Evolutionary conservation across 1,139 yeast genomes (phyloP).

Genomic region (Hansenula sp.): DNA sequence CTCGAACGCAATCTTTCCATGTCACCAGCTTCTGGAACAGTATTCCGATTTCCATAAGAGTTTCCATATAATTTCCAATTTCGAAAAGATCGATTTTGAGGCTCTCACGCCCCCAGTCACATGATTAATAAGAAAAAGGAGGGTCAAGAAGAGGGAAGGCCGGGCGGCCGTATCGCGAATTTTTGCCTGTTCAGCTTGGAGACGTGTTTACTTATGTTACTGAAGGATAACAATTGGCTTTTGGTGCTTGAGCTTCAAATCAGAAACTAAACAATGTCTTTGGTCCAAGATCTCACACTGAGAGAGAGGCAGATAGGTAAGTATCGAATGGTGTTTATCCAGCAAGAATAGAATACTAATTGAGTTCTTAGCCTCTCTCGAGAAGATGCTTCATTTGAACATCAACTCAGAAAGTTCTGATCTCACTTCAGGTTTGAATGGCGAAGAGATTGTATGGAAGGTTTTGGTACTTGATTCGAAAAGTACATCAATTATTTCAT

Average conservation of each 20-base stretch:
- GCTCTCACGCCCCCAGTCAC: no score
- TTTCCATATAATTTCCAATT: no score
- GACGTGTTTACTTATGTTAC: not conserved
- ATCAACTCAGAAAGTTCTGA: slow-evolving; percentile 49
- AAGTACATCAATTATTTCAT: slow-evolving; percentile 82
- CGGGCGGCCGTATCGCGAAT: no score
- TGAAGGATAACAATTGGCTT: no score
- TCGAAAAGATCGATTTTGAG: no score
- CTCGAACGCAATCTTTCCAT: no score
- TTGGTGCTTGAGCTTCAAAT: no score
- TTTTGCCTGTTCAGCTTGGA: no score
- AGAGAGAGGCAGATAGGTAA: slow-evolving; percentile 23
- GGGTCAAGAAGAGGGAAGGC: no score
- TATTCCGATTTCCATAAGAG: no score
- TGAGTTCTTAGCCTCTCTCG: slow-evolving; percentile 43
- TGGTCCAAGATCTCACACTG: slow-evolving; percentile 4
- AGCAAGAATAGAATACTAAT: not conserved
- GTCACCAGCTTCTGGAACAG: no score
- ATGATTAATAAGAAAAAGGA: no score
- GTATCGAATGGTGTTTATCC: slow-evolving; percentile 1
- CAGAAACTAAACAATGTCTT: not conserved
- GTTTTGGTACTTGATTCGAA: slow-evolving; percentile 80
- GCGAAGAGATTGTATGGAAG: slow-evolving; percentile 82
- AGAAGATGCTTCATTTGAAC: slow-evolving; percentile 82
- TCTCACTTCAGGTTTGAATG: slow-evolving; percentile 44